Percentiles rank a stretch among this genome's conserved stretches.
Evolutionary conservation across 345 rosid species (phyloP).

Genomic region (Syzygium grande): DNA sequence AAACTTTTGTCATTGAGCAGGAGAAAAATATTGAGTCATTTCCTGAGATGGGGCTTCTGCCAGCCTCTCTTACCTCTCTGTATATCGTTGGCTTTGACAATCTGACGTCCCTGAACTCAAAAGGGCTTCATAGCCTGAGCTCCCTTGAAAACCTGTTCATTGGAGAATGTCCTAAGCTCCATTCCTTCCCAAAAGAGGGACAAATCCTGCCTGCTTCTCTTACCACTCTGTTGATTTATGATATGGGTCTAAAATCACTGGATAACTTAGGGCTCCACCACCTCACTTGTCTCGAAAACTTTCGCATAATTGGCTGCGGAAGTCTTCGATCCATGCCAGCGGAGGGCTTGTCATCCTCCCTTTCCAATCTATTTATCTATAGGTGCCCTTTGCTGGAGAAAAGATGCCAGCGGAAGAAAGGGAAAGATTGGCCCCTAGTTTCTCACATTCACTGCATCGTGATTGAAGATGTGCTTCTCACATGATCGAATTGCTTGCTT

Average conservation of each 20-base stretch:
- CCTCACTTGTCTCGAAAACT: background rate
- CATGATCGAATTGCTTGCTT: background rate
- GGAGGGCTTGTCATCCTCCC: background rate
- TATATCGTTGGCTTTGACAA: background rate
- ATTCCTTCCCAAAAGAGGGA: background rate
- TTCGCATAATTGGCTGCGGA: background rate
- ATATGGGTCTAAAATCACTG: background rate
- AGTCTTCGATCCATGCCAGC: background rate
- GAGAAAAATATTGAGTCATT: background rate
- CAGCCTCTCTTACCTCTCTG: background rate
- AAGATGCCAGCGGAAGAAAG: background rate
- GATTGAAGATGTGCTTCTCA: background rate
- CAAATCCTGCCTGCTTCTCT: conserved; percentile 1
- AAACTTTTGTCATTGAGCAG: background rate
- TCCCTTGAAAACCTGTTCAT: background rate
- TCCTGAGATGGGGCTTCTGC: background rate
- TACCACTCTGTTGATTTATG: background rate
- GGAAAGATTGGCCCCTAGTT: background rate
- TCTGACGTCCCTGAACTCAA: background rate
- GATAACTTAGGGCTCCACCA: conserved; percentile 1
- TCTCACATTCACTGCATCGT: conserved; percentile 1
- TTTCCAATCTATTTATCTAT: background rate
- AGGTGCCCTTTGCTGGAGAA: background rate
- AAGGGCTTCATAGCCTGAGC: background rate
- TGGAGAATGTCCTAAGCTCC: background rate